Evolutionary conservation across 1,284 basidiomycete genomes (phyloP).

Genomic region (Austroboletus olivaceoglutinosus): DNA sequence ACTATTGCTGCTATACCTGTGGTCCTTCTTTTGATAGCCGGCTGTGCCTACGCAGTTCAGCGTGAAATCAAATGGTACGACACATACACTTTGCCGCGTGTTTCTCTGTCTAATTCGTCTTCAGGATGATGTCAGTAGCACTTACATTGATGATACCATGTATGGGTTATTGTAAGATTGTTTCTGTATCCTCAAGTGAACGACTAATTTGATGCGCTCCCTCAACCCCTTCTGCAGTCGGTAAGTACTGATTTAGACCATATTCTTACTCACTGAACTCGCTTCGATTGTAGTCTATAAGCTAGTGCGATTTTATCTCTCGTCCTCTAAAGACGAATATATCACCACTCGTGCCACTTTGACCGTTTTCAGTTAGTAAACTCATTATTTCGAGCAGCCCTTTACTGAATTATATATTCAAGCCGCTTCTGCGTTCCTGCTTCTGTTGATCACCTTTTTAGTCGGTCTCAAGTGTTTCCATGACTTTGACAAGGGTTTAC

Average conservation of each 20-base stretch:
- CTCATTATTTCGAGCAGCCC: neutral
- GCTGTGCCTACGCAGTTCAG: slow-evolving; percentile 68
- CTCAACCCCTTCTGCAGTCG: slow-evolving; percentile 37
- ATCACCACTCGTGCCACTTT: slow-evolving; percentile 70
- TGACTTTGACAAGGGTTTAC: slow-evolving; percentile 76
- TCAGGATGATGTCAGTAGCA: slow-evolving; percentile 64
- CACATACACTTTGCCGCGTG: neutral
- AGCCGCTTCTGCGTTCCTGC: slow-evolving; percentile 73
- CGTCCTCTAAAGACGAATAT: slow-evolving; percentile 53
- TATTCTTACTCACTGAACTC: slow-evolving; percentile 3
- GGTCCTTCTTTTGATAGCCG: slow-evolving; percentile 65
- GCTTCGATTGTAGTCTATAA: slow-evolving; percentile 62
- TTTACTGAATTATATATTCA: slow-evolving; percentile 4
- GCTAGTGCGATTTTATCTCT: slow-evolving; percentile 73
- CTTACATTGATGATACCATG: slow-evolving; percentile 73
- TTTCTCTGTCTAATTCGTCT: slow-evolving; percentile 1
- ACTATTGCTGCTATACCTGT: slow-evolving; percentile 80
- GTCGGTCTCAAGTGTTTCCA: slow-evolving; percentile 75
- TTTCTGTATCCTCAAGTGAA: slow-evolving; percentile 8
- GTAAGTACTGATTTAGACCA: slow-evolving; percentile 13
- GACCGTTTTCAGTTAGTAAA: slow-evolving; percentile 71
- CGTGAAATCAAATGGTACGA: slow-evolving; percentile 74
- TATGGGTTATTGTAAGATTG: slow-evolving; percentile 63
- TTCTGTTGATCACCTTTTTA: slow-evolving; percentile 67
- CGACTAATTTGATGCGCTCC: slow-evolving; percentile 10